Evolutionary conservation across 495 filamentous ascomycete genomes (phyloP).

Genomic region (Penicillium atrosanguineum): DNA sequence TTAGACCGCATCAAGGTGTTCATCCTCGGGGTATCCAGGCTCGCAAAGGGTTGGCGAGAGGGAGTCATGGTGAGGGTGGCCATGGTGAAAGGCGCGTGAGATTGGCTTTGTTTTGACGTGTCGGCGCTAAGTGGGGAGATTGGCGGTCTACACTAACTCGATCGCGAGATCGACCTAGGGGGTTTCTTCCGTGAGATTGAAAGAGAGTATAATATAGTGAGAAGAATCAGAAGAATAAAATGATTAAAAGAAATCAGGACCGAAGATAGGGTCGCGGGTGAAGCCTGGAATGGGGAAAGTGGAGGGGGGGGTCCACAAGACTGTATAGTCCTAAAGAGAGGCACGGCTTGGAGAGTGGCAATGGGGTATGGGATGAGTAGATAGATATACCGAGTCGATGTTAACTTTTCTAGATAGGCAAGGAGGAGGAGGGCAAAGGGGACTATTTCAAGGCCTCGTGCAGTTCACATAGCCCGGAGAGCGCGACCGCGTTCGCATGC

Average conservation of each 20-base stretch:
- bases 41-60: conserved; percentile 45
- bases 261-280: neutral
- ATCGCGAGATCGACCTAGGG: conserved; percentile 3
- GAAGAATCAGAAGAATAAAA: neutral
- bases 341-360: conserved; percentile 1
- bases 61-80: conserved; percentile 44
- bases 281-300: neutral
- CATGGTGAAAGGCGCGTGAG: conserved; percentile 25
- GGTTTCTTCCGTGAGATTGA: neutral
- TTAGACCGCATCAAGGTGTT: conserved; percentile 43
- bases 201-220: neutral
- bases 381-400: conserved; percentile 12
- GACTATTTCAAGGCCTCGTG: conserved; percentile 16
- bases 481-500: conserved; percentile 17
- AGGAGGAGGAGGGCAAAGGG: conserved; percentile 9
- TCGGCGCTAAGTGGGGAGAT: conserved; percentile 25
- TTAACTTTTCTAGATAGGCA: conserved; percentile 1
- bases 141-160: conserved; percentile 17
- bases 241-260: neutral
- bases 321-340: neutral
- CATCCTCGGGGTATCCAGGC: conserved; percentile 40
- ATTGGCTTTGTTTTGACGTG: conserved; percentile 29
- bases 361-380: conserved; percentile 1
- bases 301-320: neutral
- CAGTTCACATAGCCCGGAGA: neutral